These are phyloP conservation scores for Psilocybe mexicana DNA, from an alignment of 1,284 basidiomycete species.

Conservation along the genomic window DNA sequence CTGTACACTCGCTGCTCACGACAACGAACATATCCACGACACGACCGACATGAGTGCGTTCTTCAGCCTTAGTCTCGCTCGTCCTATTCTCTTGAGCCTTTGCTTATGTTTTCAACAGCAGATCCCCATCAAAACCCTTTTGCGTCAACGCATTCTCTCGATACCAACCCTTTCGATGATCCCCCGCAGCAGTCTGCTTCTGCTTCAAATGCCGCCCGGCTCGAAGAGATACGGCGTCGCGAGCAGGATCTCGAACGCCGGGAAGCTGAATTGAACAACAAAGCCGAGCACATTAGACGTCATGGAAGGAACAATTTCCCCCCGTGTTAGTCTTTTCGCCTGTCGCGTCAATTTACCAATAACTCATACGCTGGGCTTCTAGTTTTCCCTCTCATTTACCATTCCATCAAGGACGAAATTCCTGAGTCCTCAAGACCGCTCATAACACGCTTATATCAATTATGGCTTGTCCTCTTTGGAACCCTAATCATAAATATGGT, in stretches of 20 bases:
- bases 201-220: constrained; percentile 40
- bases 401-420: constrained; percentile 89
- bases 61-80: background rate
- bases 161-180: constrained; percentile 84
- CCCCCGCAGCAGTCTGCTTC: constrained; percentile 42
- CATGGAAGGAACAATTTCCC: constrained; percentile 92
- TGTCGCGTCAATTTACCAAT: constrained; percentile 15
- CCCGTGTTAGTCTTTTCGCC: constrained; percentile 55
- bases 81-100: constrained; percentile 2
- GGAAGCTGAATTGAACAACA: constrained; percentile 69
- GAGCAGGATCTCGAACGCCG: constrained; percentile 81
- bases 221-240: constrained; percentile 68
- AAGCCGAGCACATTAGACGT: constrained; percentile 71
- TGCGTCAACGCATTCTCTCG: constrained; percentile 79
- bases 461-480: constrained; percentile 81
- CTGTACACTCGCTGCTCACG: constrained; percentile 7
- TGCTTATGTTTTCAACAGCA: constrained; percentile 28
- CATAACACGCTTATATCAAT: constrained; percentile 82
- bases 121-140: constrained; percentile 71
- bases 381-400: constrained; percentile 95
- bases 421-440: constrained; percentile 79
- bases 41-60: constrained; percentile 31
- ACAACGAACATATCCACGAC: constrained; percentile 23
- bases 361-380: constrained; percentile 22
- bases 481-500: constrained; percentile 91